phyloP scores from a whole-genome alignment of 108 stramenopile genomes.

The Nannochloropsis salina region DNA sequence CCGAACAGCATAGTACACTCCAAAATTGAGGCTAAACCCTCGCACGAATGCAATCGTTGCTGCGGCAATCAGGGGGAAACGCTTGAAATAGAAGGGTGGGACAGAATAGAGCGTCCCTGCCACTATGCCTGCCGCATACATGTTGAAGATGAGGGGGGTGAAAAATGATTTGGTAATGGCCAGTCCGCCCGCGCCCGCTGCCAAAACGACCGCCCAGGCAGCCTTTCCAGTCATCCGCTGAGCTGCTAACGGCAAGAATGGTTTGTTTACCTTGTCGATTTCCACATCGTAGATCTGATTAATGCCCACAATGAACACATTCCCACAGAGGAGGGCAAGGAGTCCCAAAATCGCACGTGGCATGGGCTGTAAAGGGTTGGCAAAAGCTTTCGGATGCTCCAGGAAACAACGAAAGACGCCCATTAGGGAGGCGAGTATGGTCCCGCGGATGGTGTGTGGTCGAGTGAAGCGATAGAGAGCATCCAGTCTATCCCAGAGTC shows the following conservation, averaged over 20 bases:
- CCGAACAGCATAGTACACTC: conserved; percentile 89
- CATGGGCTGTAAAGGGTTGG: conserved; percentile 57
- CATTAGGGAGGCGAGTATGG: conserved; percentile 81
- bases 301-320: conserved; percentile 93
- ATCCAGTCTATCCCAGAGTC: conserved; percentile 44
- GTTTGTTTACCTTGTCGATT: conserved; percentile 92
- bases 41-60: conserved; percentile 85
- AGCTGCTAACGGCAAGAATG: conserved; percentile 86
- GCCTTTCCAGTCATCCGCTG: conserved; percentile 74
- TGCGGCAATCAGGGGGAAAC: conserved; percentile 80
- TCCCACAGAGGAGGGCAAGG: conserved; percentile 79
- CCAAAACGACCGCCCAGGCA: conserved; percentile 72
- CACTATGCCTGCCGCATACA: conserved; percentile 77
- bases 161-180: conserved; percentile 59
- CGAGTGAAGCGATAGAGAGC: conserved; percentile 92
- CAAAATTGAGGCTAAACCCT: conserved; percentile 91
- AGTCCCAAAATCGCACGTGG: conserved; percentile 77
- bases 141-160: conserved; percentile 68
- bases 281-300: conserved; percentile 92
- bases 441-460: conserved; percentile 90
- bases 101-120: conserved; percentile 83
- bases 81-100: conserved; percentile 82
- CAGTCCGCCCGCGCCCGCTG: conserved; percentile 40
- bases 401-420: conserved; percentile 78
- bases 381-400: conserved; percentile 65